Conservation (phyloP, 371 early-diverging fungal species). For the Mortierella sp. region DNA sequence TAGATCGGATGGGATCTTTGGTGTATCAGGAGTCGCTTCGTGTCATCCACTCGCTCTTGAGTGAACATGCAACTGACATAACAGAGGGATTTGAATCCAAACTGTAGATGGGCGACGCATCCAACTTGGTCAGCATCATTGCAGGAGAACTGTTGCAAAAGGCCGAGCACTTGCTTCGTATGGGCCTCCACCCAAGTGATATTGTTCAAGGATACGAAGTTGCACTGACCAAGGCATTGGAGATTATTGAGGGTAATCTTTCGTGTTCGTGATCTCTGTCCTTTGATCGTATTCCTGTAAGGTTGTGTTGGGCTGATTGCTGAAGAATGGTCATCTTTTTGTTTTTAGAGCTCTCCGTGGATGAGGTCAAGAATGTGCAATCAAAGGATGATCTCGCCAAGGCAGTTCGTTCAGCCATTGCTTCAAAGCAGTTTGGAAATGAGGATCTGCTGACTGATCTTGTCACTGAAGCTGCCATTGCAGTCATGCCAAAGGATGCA, state of each 20-base stretch:
- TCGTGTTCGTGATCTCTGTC: not conserved
- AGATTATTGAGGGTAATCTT: slow-evolving; percentile 80
- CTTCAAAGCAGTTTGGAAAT: slow-evolving; percentile 95
- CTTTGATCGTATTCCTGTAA: slow-evolving; percentile 1
- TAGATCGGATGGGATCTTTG: slow-evolving; percentile 43
- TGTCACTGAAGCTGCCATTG: slow-evolving; percentile 87
- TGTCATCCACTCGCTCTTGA: not conserved
- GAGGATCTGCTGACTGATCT: slow-evolving; percentile 87
- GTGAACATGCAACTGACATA: not conserved
- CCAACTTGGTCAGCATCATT: slow-evolving; percentile 95
- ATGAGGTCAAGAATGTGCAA: slow-evolving; percentile 67
- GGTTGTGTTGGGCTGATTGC: not conserved
- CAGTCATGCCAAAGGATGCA: slow-evolving; percentile 92
- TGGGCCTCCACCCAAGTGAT: slow-evolving; percentile 96
- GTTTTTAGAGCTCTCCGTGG: slow-evolving; percentile 71
- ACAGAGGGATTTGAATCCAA: not conserved
- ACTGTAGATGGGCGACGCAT: slow-evolving; percentile 88
- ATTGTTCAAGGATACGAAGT: slow-evolving; percentile 95
- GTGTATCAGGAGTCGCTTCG: not conserved
- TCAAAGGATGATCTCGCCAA: slow-evolving; percentile 72
- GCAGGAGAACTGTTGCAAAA: slow-evolving; percentile 94
- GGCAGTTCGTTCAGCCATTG: slow-evolving; percentile 82
- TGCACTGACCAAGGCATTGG: slow-evolving; percentile 86
- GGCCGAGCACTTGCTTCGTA: slow-evolving; percentile 91
- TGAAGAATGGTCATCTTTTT: too few species aligned